These are phyloP conservation scores for Symbiodinium pilosum DNA, from an alignment of 73 alveolate genomes.

Conservation along the genomic window DNA sequence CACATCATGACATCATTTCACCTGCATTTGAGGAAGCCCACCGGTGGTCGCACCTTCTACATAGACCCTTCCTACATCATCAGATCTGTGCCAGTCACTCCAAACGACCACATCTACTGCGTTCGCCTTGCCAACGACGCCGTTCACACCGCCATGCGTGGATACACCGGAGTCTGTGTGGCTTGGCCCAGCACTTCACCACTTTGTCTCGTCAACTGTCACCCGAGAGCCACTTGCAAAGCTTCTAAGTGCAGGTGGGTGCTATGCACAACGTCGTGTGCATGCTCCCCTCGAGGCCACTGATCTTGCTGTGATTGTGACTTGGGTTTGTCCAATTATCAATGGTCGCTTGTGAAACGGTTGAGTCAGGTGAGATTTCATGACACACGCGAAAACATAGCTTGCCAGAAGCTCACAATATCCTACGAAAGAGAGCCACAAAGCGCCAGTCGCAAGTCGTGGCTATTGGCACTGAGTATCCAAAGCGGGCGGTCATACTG, in stretches of 20 bases:
- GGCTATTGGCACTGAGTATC: not conserved
- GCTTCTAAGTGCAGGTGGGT: no score
- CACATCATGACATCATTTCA: no score
- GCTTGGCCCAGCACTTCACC: not conserved
- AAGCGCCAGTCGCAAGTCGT: not conserved
- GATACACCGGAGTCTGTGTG: constrained; percentile 97
- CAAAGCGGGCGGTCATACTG: not conserved
- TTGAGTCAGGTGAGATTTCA: no score
- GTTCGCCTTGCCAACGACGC: constrained; percentile 98
- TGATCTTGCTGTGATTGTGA: not conserved
- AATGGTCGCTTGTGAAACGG: no score
- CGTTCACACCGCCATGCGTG: constrained; percentile 99
- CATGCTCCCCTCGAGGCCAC: constrained; percentile 62
- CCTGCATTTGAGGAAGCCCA: constrained; percentile 94
- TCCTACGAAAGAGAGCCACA: no score
- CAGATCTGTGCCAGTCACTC: constrained; percentile 98
- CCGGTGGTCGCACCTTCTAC: constrained; percentile 96
- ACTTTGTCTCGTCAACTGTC: no score
- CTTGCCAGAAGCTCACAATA: no score
- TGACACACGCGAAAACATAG: no score
- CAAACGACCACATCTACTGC: constrained; percentile 98
- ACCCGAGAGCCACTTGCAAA: no score
- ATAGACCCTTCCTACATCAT: constrained; percentile 99
- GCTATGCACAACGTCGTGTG: constrained; percentile 89
- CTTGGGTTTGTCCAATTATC: no score